These are phyloP conservation scores for Planoprotostelium fungivorum DNA, from an alignment of 78 protist species.

Conservation along the genomic window DNA sequence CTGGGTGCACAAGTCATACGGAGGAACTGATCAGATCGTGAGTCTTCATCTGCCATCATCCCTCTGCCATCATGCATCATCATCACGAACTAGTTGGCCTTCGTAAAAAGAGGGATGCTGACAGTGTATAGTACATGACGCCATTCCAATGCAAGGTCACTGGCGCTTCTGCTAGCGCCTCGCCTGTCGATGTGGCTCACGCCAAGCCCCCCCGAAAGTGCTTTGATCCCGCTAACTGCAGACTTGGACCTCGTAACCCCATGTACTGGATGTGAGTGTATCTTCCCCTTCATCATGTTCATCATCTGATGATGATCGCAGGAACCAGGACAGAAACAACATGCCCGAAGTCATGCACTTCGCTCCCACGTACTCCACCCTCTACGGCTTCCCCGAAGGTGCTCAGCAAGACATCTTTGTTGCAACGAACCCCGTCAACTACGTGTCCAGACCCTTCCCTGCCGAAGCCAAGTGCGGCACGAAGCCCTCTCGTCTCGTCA, in stretches of 20 bases:
- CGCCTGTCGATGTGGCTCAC: not conserved
- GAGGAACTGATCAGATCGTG: not conserved
- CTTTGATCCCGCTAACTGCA: not conserved
- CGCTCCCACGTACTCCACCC: not conserved
- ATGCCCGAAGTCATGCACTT: not conserved
- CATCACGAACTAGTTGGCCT: no score
- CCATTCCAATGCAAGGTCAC: not conserved
- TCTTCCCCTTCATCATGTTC: not conserved
- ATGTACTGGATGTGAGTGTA: not conserved
- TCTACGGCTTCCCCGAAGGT: not conserved
- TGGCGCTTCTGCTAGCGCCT: not conserved
- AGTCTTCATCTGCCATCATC: not conserved
- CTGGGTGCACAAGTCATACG: not conserved
- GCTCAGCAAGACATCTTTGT: not conserved
- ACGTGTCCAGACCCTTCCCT: not conserved
- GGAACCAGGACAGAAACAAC: not conserved
- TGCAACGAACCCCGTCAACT: not conserved
- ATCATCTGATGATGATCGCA: not conserved
- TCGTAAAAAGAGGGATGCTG: no score
- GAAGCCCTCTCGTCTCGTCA: not conserved
- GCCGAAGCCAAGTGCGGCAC: not conserved
- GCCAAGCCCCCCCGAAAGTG: not conserved
- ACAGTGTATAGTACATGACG: not conserved
- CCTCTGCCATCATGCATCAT: no score
- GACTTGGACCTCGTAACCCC: not conserved